These are phyloP conservation scores for Leishmania major DNA, from an alignment of 208 protist genomes.

Conservation along the genomic window DNA sequence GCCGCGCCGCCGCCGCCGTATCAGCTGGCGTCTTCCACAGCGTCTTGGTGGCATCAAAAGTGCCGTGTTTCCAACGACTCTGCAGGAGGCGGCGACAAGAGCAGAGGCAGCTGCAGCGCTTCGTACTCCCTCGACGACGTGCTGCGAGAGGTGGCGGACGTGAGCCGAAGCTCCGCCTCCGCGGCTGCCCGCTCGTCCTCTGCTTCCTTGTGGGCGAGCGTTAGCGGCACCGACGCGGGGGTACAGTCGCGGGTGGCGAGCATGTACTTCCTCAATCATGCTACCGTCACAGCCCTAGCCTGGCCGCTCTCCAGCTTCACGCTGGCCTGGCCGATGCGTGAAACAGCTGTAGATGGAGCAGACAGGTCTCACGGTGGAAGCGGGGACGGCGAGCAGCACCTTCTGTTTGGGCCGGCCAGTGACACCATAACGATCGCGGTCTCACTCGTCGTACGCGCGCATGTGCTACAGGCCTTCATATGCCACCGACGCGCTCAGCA, in stretches of 20 bases:
- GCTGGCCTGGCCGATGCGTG: constrained; percentile 17
- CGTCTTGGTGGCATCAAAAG: neutral
- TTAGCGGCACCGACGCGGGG: neutral
- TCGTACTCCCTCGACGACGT: constrained; percentile 14
- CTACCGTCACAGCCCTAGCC: constrained; percentile 29
- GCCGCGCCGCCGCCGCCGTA: neutral
- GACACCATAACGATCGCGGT: constrained; percentile 41
- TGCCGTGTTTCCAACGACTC: neutral
- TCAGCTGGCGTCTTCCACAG: neutral
- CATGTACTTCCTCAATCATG: constrained; percentile 34
- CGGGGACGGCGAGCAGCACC: neutral
- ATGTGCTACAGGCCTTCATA: constrained; percentile 41
- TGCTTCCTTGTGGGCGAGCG: neutral
- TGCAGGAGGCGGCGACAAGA: neutral
- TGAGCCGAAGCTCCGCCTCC: neutral
- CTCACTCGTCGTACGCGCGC: constrained; percentile 44
- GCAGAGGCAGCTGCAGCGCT: neutral
- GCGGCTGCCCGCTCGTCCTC: neutral
- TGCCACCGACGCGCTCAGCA: constrained; percentile 30
- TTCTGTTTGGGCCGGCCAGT: constrained; percentile 19
- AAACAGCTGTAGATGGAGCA: neutral
- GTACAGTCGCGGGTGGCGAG: constrained; percentile 9
- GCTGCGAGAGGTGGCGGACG: constrained; percentile 14
- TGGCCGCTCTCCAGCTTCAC: constrained; percentile 30
- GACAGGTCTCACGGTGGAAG: neutral